phyloP scores from a whole-genome alignment of 139 green algal species.

The Volvox africanus region DNA sequence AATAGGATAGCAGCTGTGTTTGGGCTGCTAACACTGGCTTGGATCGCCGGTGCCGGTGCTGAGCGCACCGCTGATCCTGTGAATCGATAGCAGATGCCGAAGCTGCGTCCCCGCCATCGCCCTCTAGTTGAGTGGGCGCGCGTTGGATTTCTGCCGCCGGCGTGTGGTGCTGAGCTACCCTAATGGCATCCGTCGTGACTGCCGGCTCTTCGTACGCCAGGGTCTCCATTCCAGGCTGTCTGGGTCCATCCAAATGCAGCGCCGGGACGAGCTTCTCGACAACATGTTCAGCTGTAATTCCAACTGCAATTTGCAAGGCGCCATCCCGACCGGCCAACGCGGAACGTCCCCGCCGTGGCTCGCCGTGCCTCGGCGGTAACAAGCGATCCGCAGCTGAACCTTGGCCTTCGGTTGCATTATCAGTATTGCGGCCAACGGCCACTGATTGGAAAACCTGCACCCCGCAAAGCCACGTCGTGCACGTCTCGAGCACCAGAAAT shows the following conservation, averaged over 20 bases:
- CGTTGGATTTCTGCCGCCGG: no score
- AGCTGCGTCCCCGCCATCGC: no score
- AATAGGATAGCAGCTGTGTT: no score
- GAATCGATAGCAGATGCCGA: no score
- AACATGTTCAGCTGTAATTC: neutral
- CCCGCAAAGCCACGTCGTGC: neutral
- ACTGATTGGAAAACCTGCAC: conserved; percentile 14
- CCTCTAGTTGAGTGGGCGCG: no score
- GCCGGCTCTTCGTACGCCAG: neutral
- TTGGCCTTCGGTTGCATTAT: neutral
- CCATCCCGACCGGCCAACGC: neutral
- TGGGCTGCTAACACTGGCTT: no score
- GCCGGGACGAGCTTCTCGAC: neutral
- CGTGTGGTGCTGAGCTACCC: no score
- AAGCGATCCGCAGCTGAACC: neutral
- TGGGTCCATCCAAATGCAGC: neutral
- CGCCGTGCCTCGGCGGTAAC: neutral
- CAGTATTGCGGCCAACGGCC: neutral
- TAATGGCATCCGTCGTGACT: neutral
- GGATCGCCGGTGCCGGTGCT: no score
- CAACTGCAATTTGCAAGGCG: conserved; percentile 13
- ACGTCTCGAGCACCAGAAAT: no score
- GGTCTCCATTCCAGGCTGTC: neutral
- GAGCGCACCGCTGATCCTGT: no score
- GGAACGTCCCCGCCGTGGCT: neutral